Conservation (phyloP, 2,329 filamentous ascomycete genomes). For the Colletotrichum theobromicola region DNA sequence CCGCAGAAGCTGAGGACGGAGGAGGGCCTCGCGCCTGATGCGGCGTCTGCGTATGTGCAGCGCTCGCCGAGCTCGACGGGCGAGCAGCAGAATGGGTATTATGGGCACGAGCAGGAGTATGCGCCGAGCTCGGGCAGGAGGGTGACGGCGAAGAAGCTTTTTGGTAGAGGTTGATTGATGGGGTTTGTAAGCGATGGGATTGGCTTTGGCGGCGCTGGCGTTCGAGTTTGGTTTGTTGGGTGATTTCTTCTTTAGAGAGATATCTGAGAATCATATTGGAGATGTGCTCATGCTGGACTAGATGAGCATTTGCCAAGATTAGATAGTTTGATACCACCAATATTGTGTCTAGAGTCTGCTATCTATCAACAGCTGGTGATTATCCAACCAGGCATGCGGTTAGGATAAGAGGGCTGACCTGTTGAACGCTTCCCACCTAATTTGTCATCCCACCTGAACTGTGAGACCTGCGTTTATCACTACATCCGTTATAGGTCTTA, state of each 20-base stretch:
- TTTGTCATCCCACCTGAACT: no score
- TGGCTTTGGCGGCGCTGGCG: neutral
- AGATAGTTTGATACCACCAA: neutral
- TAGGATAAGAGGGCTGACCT: no score
- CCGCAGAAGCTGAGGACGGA: slow-evolving; percentile 36
- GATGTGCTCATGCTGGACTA: neutral
- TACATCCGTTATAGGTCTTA: no score
- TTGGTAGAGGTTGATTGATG: slow-evolving; percentile 11
- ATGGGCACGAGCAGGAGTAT: slow-evolving; percentile 4
- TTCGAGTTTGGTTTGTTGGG: neutral
- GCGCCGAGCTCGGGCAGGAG: slow-evolving; percentile 9
- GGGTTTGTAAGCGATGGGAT: rapidly evolving
- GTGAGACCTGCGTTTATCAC: no score
- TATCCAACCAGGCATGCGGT: no score
- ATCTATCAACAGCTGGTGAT: no score
- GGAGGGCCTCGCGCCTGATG: slow-evolving; percentile 11
- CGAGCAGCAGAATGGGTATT: slow-evolving; percentile 17
- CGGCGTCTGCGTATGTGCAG: neutral
- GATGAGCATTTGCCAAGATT: neutral
- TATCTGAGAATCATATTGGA: rapidly evolving
- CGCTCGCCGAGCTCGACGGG: neutral
- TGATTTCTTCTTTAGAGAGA: neutral
- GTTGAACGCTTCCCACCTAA: no score
- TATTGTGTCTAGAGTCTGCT: no score
- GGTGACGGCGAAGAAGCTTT: slow-evolving; percentile 22